phyloP scores from a whole-genome alignment of 2,329 filamentous ascomycete genomes.

The Cryphonectria nitschkei region DNA sequence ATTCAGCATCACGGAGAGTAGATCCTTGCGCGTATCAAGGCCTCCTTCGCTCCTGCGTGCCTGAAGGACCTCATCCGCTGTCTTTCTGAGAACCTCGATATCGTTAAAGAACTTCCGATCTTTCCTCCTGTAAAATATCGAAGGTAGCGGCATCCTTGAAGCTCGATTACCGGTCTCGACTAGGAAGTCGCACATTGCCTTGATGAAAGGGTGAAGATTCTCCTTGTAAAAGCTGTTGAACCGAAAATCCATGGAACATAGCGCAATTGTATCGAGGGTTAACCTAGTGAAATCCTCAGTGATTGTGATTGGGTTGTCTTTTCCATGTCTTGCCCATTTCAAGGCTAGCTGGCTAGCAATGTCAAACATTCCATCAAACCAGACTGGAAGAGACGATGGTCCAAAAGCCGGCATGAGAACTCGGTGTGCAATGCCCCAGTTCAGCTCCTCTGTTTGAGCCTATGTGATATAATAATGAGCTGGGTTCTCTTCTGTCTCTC shows the following conservation, averaged over 20 bases:
- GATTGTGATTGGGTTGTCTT: not conserved
- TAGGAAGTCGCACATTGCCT: conserved; percentile 24
- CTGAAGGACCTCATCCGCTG: not conserved
- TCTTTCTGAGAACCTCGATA: not conserved
- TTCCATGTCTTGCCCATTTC: conserved; percentile 23
- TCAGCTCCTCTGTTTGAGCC: conserved; percentile 1
- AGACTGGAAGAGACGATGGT: conserved; percentile 15
- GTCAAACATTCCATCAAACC: conserved; percentile 29
- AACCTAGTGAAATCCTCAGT: conserved; percentile 20
- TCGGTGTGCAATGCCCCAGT: conserved; percentile 31
- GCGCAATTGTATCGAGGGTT: conserved; percentile 29
- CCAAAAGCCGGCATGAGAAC: conserved; percentile 30
- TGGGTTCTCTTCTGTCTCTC: not conserved
- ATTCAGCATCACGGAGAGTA: conserved; percentile 29
- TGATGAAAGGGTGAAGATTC: conserved; percentile 24
- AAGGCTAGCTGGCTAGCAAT: conserved; percentile 28
- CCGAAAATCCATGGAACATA: conserved; percentile 30
- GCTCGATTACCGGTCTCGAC: conserved; percentile 19
- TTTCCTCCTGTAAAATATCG: not conserved
- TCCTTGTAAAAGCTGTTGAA: conserved; percentile 31
- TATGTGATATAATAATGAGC: not conserved
- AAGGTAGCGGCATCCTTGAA: not conserved
- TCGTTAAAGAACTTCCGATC: not conserved
- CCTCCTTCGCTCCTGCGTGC: conserved; percentile 7
- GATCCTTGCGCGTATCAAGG: conserved; percentile 20